These are phyloP conservation scores for Anethum foeniculum DNA, from an alignment of 140 eudicot species.

Conservation along the genomic window DNA sequence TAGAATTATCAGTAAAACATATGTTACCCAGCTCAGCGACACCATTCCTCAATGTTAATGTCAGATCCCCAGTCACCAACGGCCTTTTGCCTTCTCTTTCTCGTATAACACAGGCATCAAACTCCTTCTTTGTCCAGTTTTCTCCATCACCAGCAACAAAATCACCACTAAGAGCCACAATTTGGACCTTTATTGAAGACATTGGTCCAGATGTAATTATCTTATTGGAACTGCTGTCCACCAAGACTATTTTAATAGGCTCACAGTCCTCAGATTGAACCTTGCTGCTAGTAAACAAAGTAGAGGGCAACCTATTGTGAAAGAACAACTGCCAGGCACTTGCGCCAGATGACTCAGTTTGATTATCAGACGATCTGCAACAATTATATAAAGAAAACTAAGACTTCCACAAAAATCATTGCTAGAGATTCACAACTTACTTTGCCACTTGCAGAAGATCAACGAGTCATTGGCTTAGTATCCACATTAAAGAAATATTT, in stretches of 20 bases:
- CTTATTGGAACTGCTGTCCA: slow-evolving; percentile 36
- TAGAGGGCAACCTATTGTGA: slow-evolving; percentile 38
- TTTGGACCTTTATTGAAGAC: slow-evolving; percentile 44
- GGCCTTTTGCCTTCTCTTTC: slow-evolving; percentile 83
- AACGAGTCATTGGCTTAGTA: background rate
- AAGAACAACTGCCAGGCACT: slow-evolving; percentile 53
- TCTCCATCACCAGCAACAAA: slow-evolving; percentile 46
- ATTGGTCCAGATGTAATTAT: slow-evolving; percentile 43
- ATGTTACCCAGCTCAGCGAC: slow-evolving; percentile 59
- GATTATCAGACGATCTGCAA: slow-evolving; percentile 36
- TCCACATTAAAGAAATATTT: background rate
- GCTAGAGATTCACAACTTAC: background rate
- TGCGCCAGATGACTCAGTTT: slow-evolving; percentile 34
- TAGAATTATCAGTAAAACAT: slow-evolving; percentile 72
- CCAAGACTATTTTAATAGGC: slow-evolving; percentile 41
- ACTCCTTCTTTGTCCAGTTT: slow-evolving; percentile 57
- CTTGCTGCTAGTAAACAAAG: slow-evolving; percentile 48
- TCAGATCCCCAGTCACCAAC: slow-evolving; percentile 50
- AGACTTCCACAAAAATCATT: background rate
- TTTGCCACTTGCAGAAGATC: background rate
- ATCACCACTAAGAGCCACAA: slow-evolving; percentile 60
- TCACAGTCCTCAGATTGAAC: slow-evolving; percentile 36
- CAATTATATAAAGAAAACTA: background rate
- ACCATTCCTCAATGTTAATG: slow-evolving; percentile 39
- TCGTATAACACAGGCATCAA: slow-evolving; percentile 29